phyloP scores from a whole-genome alignment of 2,329 filamentous ascomycete species.

The Epichloe uncinata region DNA sequence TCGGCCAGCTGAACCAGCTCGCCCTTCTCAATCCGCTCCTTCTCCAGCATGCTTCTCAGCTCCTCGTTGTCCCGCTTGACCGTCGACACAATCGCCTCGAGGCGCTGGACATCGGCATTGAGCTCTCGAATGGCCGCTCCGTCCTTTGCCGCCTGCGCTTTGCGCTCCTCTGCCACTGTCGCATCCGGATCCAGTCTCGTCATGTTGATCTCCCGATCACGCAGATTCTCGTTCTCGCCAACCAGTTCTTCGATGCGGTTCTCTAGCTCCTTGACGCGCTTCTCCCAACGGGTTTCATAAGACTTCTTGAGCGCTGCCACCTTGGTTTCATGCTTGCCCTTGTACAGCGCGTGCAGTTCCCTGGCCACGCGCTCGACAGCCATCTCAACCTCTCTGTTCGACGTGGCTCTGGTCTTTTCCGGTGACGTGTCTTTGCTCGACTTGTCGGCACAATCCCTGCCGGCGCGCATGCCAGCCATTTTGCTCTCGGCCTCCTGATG shows the following conservation, averaged over 20 bases:
- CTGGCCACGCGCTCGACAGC: slow-evolving; percentile 85
- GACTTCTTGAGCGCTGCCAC: slow-evolving; percentile 77
- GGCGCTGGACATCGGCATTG: slow-evolving; percentile 59
- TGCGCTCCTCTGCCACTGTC: slow-evolving; percentile 35
- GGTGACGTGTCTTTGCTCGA: slow-evolving; percentile 15
- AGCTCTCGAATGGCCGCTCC: slow-evolving; percentile 55
- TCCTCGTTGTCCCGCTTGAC: slow-evolving; percentile 57
- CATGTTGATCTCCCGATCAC: slow-evolving; percentile 50
- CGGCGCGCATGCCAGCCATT: slow-evolving; percentile 59
- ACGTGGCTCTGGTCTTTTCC: slow-evolving; percentile 23
- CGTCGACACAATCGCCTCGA: slow-evolving; percentile 58
- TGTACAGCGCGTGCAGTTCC: slow-evolving; percentile 87
- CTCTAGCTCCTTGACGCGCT: slow-evolving; percentile 71
- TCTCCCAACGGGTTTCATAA: slow-evolving; percentile 81
- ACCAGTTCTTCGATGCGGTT: slow-evolving; percentile 52
- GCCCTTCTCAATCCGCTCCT: slow-evolving; percentile 70
- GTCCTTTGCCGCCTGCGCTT: slow-evolving; percentile 47
- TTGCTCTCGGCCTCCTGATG: slow-evolving; percentile 65
- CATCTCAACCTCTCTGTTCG: slow-evolving; percentile 58
- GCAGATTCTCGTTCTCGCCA: slow-evolving; percentile 64
- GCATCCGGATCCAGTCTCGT: slow-evolving; percentile 40
- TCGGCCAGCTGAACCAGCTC: slow-evolving; percentile 71
- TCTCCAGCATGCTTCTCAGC: slow-evolving; percentile 52
- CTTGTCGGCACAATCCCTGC: slow-evolving; percentile 30
- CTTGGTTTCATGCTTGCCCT: slow-evolving; percentile 94